These are phyloP conservation scores for Ogataea saltuana DNA, from an alignment of 805 yeast species.

Conservation along the genomic window DNA sequence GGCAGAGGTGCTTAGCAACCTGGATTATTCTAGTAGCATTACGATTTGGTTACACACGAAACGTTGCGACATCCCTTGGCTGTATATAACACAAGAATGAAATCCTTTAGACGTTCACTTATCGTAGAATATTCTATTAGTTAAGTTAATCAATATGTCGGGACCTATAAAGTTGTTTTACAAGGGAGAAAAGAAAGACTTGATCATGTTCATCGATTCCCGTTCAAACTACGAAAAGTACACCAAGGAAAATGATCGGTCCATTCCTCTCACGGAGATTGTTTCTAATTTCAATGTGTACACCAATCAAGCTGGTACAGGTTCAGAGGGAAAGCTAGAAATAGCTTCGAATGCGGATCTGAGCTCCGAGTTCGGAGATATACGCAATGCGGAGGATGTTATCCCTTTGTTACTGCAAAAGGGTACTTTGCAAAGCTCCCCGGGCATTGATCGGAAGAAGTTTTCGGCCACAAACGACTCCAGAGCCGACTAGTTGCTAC, in stretches of 20 bases:
- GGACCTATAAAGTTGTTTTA: conserved; percentile 53
- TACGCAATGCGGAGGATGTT: conserved; percentile 50
- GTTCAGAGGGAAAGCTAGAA: conserved; percentile 69
- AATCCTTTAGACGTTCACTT: no score
- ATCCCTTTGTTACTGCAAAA: conserved; percentile 56
- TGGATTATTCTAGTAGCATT: no score
- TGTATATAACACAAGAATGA: no score
- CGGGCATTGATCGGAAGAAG: conserved; percentile 20
- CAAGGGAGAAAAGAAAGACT: conserved; percentile 66
- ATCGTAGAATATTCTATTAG: no score
- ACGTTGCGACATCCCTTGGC: neutral
- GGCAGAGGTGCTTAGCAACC: no score
- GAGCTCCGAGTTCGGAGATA: conserved; percentile 67
- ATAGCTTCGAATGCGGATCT: conserved; percentile 69
- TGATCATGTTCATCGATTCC: conserved; percentile 64
- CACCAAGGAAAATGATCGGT: conserved; percentile 50
- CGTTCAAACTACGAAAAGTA: conserved; percentile 48
- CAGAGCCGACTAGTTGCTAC: no score
- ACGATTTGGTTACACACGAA: neutral
- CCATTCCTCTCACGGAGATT: conserved; percentile 57
- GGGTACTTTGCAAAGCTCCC: conserved; percentile 53
- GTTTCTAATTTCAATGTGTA: conserved; percentile 69
- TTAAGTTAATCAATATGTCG: conserved; percentile 16
- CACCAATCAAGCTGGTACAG: conserved; percentile 57
- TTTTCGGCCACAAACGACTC: conserved; percentile 49